A percentile compares a stretch with the other conserved stretches of the same genome.
Conservation (phyloP, 257 asterid species). For the Solanum piurae region DNA sequence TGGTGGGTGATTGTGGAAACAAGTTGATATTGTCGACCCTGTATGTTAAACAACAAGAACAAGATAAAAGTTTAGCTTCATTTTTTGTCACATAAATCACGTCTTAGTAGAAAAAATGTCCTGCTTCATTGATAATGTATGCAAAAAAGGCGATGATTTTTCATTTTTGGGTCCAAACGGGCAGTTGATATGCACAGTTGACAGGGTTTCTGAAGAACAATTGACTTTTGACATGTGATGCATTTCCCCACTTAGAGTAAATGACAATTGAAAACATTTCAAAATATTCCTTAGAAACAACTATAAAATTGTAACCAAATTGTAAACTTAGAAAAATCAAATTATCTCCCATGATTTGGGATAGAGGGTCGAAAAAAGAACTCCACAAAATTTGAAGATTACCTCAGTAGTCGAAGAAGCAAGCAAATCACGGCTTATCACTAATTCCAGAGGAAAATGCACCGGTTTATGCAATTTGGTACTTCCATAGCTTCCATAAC, state of each 20-base stretch:
- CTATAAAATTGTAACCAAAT: background rate
- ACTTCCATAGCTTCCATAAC: slow-evolving; percentile 71
- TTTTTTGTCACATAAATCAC: background rate
- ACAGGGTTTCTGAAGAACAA: background rate
- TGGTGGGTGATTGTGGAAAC: slow-evolving; percentile 87
- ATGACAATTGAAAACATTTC: background rate
- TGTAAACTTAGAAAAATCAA: background rate
- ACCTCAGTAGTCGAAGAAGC: slow-evolving; percentile 67
- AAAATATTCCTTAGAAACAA: background rate
- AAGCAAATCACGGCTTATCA: slow-evolving; percentile 67
- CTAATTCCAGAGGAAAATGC: slow-evolving; percentile 60
- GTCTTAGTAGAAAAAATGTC: background rate
- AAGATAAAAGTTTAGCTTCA: background rate
- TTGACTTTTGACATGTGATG: background rate
- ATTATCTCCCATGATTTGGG: background rate
- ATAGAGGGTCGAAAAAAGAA: background rate
- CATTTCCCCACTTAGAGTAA: background rate
- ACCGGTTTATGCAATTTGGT: slow-evolving; percentile 75
- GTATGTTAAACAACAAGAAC: background rate
- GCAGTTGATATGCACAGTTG: background rate
- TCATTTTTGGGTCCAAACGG: background rate
- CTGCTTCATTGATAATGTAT: background rate
- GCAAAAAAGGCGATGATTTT: background rate
- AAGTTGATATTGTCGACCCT: slow-evolving; percentile 80
- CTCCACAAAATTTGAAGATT: background rate